A percentile compares a stretch with the other conserved stretches of the same genome.
phyloP scores from a whole-genome alignment of 1,284 basidiomycete species.

The Phylloporus sp. region DNA sequence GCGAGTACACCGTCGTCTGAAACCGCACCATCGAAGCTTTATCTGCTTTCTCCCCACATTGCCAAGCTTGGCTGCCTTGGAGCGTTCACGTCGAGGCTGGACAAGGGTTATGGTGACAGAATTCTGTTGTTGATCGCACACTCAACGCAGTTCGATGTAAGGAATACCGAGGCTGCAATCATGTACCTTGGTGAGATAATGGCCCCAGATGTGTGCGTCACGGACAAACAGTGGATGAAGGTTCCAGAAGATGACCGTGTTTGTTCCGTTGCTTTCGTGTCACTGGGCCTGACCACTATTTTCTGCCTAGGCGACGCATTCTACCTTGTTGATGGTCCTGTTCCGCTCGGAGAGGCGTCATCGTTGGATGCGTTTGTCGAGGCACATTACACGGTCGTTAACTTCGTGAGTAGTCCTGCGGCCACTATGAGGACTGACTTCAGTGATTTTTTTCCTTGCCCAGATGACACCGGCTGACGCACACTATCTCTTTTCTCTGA shows the following conservation, averaged over 20 bases:
- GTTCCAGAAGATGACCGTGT: constrained; percentile 23
- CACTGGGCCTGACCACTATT: background rate
- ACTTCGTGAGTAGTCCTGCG: constrained; percentile 22
- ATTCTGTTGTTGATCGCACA: constrained; percentile 35
- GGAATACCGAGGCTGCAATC: constrained; percentile 16
- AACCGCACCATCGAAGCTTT: constrained; percentile 28
- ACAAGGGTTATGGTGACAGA: constrained; percentile 40
- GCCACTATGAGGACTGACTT: background rate
- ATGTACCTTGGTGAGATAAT: constrained; percentile 18
- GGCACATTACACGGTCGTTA: constrained; percentile 14
- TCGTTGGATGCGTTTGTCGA: constrained; percentile 29
- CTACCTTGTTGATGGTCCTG: constrained; percentile 30
- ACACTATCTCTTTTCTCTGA: constrained; percentile 31
- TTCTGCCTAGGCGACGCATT: constrained; percentile 20
- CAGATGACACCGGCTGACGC: constrained; percentile 35
- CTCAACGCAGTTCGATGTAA: constrained; percentile 14
- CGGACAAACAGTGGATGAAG: constrained; percentile 31
- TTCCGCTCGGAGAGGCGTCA: constrained; percentile 15
- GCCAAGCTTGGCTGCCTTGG: constrained; percentile 23
- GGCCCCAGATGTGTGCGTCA: constrained; percentile 17
- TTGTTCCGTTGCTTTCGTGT: background rate
- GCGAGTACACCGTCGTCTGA: constrained; percentile 39
- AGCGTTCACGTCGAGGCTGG: constrained; percentile 30
- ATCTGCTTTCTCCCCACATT: constrained; percentile 31
- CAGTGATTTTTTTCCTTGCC: background rate